Conservation (phyloP, 2,329 filamentous ascomycete species). For the Intubia oerlemansii region DNA sequence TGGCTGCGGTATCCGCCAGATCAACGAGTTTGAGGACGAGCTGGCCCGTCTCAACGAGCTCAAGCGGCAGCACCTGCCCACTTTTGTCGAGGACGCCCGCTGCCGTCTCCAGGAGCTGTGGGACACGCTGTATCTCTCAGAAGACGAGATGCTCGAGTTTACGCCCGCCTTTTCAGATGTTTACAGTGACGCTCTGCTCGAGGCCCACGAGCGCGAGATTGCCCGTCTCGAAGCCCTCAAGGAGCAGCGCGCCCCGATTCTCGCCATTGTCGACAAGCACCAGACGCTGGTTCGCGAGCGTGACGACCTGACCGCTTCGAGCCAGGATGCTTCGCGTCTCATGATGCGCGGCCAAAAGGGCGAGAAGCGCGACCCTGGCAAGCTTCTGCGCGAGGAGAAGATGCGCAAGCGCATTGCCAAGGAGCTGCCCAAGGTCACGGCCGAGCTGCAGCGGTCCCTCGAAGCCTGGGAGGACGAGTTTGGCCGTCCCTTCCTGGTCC, state of each 20-base stretch:
- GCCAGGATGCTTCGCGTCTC: slow-evolving; percentile 82
- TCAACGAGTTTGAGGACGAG: slow-evolving; percentile 93
- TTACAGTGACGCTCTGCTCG: slow-evolving; percentile 84
- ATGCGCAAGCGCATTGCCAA: slow-evolving; percentile 96
- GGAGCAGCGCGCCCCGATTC: slow-evolving; percentile 69
- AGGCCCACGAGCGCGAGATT: slow-evolving; percentile 88
- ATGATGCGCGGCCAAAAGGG: slow-evolving; percentile 85
- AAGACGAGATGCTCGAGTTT: slow-evolving; percentile 98
- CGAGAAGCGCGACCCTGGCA: slow-evolving; percentile 83
- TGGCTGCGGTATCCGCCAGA: slow-evolving; percentile 74
- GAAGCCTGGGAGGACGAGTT: slow-evolving; percentile 87
- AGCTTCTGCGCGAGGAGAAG: slow-evolving; percentile 88
- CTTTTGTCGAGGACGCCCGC: slow-evolving; percentile 89
- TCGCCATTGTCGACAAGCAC: slow-evolving; percentile 69
- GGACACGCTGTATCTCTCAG: slow-evolving; percentile 84
- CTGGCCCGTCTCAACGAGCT: slow-evolving; percentile 69
- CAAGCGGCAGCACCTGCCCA: slow-evolving; percentile 82
- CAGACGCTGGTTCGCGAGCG: slow-evolving; percentile 65
- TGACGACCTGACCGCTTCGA: slow-evolving; percentile 71
- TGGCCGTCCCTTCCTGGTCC: slow-evolving; percentile 78
- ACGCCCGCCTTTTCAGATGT: slow-evolving; percentile 94
- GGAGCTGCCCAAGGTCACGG: slow-evolving; percentile 78
- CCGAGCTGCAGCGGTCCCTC: slow-evolving; percentile 62
- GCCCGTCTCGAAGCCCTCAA: slow-evolving; percentile 56
- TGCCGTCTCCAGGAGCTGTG: slow-evolving; percentile 84